These are phyloP conservation scores for Nematocida displodere DNA, from an alignment of 371 early-diverging fungal genomes.

Conservation along the genomic window DNA sequence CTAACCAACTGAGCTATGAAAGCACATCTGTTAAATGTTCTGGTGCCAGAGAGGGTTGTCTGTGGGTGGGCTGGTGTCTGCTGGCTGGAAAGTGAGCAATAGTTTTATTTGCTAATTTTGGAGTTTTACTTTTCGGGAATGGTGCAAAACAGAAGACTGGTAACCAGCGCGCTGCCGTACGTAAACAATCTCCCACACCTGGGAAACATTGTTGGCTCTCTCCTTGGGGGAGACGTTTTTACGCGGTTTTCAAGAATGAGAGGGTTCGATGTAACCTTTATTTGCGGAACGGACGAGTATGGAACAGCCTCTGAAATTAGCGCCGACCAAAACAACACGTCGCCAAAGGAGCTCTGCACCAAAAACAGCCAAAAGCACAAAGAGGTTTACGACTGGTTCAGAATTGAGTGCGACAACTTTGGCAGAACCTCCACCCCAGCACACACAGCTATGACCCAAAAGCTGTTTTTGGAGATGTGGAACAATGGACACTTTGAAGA, in stretches of 20 bases:
- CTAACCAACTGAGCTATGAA: slow-evolving; percentile 58
- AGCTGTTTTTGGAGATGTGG: slow-evolving; percentile 76
- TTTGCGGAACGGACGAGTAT: slow-evolving; percentile 99
- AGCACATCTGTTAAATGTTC: slow-evolving; percentile 28
- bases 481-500: slow-evolving; percentile 72
- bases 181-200: slow-evolving; percentile 99
- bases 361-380: slow-evolving; percentile 82
- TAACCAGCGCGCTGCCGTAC: slow-evolving; percentile 96
- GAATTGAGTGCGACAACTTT: slow-evolving; percentile 85
- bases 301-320: slow-evolving; percentile 99
- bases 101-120: neutral
- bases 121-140: slow-evolving; percentile 16
- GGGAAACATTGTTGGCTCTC: slow-evolving; percentile 96
- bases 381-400: slow-evolving; percentile 88
- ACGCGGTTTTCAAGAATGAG: slow-evolving; percentile 82
- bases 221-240: slow-evolving; percentile 92
- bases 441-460: slow-evolving; percentile 85
- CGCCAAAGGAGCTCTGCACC: slow-evolving; percentile 83
- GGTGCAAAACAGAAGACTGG: slow-evolving; percentile 66
- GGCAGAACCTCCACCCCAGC: slow-evolving; percentile 83
- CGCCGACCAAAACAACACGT: slow-evolving; percentile 68
- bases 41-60: too few species aligned
- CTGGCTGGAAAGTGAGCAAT: too few species aligned
- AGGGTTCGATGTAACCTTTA: slow-evolving; percentile 78
- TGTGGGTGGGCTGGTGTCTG: too few species aligned